Evolutionary conservation across 192 early-diverging fungal genomes (phyloP).

Genomic region (Coemansia sp.): DNA sequence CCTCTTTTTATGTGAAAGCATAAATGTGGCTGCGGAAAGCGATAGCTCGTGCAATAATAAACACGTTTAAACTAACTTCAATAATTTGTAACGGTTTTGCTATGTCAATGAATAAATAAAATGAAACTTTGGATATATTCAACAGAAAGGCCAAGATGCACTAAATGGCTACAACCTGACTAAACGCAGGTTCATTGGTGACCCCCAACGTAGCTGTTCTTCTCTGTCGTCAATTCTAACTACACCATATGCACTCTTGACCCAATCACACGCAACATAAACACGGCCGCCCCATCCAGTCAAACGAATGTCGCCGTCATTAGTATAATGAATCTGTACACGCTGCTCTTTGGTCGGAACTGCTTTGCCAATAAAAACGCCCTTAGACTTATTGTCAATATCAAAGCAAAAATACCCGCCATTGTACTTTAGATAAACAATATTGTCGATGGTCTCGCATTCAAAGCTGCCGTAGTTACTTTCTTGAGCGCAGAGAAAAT

Average conservation of each 20-base stretch:
- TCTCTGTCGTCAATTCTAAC: not conserved
- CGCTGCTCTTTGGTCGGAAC: conserved; percentile 6
- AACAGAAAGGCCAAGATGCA: too few relatives aligned
- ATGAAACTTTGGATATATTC: too few relatives aligned
- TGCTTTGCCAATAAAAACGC: not conserved
- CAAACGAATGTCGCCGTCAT: too few relatives aligned
- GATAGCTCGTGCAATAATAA: too few relatives aligned
- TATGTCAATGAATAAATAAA: too few relatives aligned
- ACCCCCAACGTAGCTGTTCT: conserved; percentile 4
- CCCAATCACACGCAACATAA: conserved; percentile 2
- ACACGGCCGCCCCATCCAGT: not conserved
- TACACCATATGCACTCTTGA: conserved; percentile 5
- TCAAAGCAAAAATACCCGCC: not conserved
- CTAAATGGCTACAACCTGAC: conserved; percentile 2
- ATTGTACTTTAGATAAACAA: conserved; percentile 1
- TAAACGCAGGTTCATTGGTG: conserved; percentile 5
- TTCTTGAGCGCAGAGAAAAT: conserved; percentile 4
- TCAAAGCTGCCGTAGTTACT: not conserved
- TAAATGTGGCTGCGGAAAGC: too few relatives aligned
- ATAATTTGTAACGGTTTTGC: too few relatives aligned
- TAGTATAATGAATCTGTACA: too few relatives aligned
- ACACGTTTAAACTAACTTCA: too few relatives aligned
- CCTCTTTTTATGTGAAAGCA: too few relatives aligned
- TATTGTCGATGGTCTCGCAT: conserved; percentile 2
- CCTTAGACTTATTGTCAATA: not conserved